Evolutionary conservation across 129 eudicot genomes (phyloP).

Genomic region (Helianthus tuberosus): DNA sequence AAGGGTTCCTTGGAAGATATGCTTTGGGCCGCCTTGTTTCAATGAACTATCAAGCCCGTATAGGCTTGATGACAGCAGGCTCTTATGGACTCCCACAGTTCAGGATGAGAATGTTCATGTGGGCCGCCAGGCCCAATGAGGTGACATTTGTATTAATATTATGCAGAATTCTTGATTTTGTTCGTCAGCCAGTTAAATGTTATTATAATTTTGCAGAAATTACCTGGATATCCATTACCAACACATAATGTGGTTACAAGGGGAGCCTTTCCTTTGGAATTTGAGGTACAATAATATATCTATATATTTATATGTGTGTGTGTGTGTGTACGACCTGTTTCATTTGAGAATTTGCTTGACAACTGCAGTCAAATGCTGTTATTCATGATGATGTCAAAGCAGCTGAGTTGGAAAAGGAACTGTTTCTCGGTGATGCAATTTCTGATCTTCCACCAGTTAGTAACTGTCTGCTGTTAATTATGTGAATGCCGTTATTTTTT

Average conservation of each 20-base stretch:
- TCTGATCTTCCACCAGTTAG: slow-evolving; percentile 84
- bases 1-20: slow-evolving; percentile 72
- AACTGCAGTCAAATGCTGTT: slow-evolving; percentile 55
- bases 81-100: slow-evolving; percentile 92
- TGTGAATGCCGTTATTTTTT: no score
- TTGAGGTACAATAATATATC: slow-evolving; percentile 56
- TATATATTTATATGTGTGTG: not conserved
- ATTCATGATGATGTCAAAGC: slow-evolving; percentile 45
- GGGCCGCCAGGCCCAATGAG: slow-evolving; percentile 82
- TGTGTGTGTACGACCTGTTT: not conserved
- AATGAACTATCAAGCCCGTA: slow-evolving; percentile 74
- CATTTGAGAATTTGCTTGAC: not conserved
- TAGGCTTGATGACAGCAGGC: slow-evolving; percentile 93
- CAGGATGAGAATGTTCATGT: slow-evolving; percentile 79
- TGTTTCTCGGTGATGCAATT: slow-evolving; percentile 62
- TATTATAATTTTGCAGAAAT: slow-evolving; percentile 41
- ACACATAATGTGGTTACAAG: slow-evolving; percentile 74
- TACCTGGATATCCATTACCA: slow-evolving; percentile 88
- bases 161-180: not conserved
- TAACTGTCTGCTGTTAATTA: not conserved
- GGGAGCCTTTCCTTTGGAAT: slow-evolving; percentile 63
- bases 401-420: slow-evolving; percentile 44
- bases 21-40: slow-evolving; percentile 71
- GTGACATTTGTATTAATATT: slow-evolving; percentile 22
- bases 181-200: not conserved